These are phyloP conservation scores for Hanseniaspora mollemarum DNA, from an alignment of 805 yeast species.

Conservation along the genomic window DNA sequence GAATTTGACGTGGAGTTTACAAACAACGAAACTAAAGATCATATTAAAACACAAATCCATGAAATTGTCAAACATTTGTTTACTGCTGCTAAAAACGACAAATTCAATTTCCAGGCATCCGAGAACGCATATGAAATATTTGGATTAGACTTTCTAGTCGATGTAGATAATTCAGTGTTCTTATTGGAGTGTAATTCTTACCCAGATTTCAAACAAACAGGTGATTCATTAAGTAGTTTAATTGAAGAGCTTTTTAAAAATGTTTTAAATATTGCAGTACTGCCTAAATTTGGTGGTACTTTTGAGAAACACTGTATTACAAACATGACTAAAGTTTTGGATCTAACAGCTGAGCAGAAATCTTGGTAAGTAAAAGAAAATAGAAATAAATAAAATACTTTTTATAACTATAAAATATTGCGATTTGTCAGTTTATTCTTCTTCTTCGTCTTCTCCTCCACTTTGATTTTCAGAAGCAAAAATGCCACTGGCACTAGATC, in stretches of 20 bases:
- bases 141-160: conserved; percentile 81
- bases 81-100: conserved; percentile 69
- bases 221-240: conserved; percentile 53
- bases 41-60: conserved; percentile 46
- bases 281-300: conserved; percentile 35
- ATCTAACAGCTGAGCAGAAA: conserved; percentile 26
- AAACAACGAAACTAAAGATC: conserved; percentile 26
- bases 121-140: conserved; percentile 72
- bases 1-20: conserved; percentile 51
- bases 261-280: conserved; percentile 39
- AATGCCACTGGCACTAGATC: conserved; percentile 28
- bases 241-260: conserved; percentile 57
- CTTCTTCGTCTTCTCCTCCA: conserved; percentile 16
- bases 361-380: conserved; percentile 26
- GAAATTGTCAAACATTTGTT: conserved; percentile 58
- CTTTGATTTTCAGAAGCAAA: conserved; percentile 19
- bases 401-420: not conserved
- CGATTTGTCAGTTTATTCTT: not conserved
- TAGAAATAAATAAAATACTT: not conserved
- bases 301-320: conserved; percentile 16
- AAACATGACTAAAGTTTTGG: conserved; percentile 34
- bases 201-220: conserved; percentile 96
- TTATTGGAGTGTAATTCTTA: conserved; percentile 82
- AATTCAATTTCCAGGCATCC: conserved; percentile 74
- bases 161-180: conserved; percentile 41